These are phyloP conservation scores for Russula abietina DNA, from an alignment of 768 basidiomycete genomes.

Conservation along the genomic window DNA sequence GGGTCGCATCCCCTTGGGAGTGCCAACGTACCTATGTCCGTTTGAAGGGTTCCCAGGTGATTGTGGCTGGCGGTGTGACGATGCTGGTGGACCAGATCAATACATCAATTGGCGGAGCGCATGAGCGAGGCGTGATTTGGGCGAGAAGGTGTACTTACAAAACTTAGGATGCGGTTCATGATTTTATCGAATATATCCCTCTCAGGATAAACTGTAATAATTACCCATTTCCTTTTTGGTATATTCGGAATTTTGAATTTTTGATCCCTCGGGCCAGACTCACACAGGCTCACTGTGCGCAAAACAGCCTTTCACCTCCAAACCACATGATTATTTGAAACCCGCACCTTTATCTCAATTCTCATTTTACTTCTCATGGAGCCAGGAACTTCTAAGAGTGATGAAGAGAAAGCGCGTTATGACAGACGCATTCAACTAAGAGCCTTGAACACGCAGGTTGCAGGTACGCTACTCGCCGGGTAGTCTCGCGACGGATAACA, in stretches of 20 bases:
- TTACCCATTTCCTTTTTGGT: conserved; percentile 17
- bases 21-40: conserved; percentile 24
- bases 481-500: conserved; percentile 31
- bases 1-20: conserved; percentile 2
- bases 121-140: conserved; percentile 35
- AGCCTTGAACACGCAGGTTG: conserved; percentile 46
- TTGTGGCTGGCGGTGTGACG: conserved; percentile 32
- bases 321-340: conserved; percentile 11
- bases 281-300: background rate
- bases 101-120: conserved; percentile 24
- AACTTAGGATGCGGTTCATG: conserved; percentile 31
- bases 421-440: conserved; percentile 55
- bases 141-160: conserved; percentile 29
- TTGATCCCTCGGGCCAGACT: background rate
- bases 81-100: conserved; percentile 35
- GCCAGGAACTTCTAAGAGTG: conserved; percentile 32
- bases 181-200: too few species aligned
- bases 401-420: conserved; percentile 49
- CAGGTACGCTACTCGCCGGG: conserved; percentile 35
- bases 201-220: too few species aligned
- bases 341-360: background rate
- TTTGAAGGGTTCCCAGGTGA: conserved; percentile 33
- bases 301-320: background rate
- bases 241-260: conserved; percentile 9
- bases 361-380: conserved; percentile 12